phyloP scores from a whole-genome alignment of 2,329 filamentous ascomycete genomes.

The Claviceps pusilla region DNA sequence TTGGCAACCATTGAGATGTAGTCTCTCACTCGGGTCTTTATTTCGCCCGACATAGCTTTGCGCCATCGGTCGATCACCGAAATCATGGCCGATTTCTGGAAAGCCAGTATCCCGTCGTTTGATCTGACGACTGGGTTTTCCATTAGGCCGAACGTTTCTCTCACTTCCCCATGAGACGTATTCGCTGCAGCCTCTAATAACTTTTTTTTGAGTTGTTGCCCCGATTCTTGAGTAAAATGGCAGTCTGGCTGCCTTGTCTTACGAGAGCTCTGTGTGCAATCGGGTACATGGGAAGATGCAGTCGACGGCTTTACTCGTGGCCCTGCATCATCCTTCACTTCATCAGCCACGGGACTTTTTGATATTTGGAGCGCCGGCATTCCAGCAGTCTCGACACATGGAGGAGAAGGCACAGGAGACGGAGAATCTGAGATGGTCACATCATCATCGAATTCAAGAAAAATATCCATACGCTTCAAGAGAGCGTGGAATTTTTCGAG shows the following conservation, averaged over 20 bases:
- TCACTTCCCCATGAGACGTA: not conserved
- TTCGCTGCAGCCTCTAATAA: not conserved
- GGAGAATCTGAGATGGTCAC: constrained; percentile 6
- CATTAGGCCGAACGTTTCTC: not conserved
- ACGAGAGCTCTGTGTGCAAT: not conserved
- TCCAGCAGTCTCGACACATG: not conserved
- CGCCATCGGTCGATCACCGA: constrained; percentile 11
- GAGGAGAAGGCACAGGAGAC: not conserved
- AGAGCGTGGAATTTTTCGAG: constrained; percentile 56
- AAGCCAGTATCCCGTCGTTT: not conserved
- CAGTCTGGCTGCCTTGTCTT: not conserved
- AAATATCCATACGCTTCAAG: constrained; percentile 54
- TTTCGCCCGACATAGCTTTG: not conserved
- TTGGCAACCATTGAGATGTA: not conserved
- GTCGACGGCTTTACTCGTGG: not conserved
- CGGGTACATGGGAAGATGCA: no score
- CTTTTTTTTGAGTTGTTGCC: not conserved
- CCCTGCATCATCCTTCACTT: not conserved
- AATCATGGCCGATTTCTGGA: constrained; percentile 5
- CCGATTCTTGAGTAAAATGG: not conserved
- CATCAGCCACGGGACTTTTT: not conserved
- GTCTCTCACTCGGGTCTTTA: not conserved
- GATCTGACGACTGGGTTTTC: not conserved
- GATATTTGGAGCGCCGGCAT: not conserved
- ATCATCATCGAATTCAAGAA: constrained; percentile 43